phyloP scores from a whole-genome alignment of 257 asterid species.

The Primulina eburnea region DNA sequence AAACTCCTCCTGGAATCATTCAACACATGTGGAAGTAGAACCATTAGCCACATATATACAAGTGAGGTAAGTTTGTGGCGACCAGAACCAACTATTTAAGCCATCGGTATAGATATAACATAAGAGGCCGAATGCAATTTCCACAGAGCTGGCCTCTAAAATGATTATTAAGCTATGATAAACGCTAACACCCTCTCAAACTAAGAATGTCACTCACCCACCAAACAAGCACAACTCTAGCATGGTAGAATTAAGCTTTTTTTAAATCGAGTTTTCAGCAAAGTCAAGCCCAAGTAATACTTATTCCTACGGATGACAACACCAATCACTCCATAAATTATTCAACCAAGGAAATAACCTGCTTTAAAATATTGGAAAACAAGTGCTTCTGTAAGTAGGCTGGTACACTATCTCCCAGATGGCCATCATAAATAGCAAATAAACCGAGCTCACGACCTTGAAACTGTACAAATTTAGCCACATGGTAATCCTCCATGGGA shows the following conservation, averaged over 20 bases:
- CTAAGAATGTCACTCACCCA: not conserved
- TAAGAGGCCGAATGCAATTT: not conserved
- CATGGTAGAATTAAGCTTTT: not conserved
- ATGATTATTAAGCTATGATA: not conserved
- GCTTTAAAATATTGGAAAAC: conserved; percentile 75
- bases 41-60: not conserved
- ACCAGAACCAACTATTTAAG: not conserved
- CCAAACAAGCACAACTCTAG: not conserved
- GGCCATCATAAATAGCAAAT: conserved; percentile 88
- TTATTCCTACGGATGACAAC: not conserved
- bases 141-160: too few relatives aligned
- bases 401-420: conserved; percentile 85
- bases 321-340: not conserved
- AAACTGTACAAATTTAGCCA: conserved; percentile 68
- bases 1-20: conserved; percentile 63
- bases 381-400: conserved; percentile 85
- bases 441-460: conserved; percentile 70
- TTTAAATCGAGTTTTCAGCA: not conserved
- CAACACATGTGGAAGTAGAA: not conserved
- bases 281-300: not conserved
- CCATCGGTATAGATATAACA: not conserved
- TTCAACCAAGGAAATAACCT: conserved; percentile 49
- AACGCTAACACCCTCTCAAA: not conserved
- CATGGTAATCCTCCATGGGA: conserved; percentile 98
- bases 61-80: not conserved